Evolutionary conservation across 2,329 filamentous ascomycete genomes (phyloP).

Genomic region (Venturia carpophila): DNA sequence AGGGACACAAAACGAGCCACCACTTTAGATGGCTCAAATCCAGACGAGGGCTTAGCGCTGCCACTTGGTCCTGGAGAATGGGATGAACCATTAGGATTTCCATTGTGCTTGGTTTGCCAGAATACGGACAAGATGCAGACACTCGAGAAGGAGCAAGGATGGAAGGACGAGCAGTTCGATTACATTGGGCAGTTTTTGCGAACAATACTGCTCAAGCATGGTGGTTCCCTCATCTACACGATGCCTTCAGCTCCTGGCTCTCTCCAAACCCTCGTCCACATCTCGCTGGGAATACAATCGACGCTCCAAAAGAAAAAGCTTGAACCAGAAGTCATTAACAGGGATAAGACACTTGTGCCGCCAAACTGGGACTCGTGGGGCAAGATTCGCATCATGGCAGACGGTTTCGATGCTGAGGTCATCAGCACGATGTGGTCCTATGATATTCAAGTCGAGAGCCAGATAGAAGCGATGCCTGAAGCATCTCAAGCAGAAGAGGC

Average conservation of each 20-base stretch:
- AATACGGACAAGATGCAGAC: constrained; percentile 89
- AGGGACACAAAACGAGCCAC: constrained; percentile 58
- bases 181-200: constrained; percentile 88
- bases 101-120: constrained; percentile 90
- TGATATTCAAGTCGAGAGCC: constrained; percentile 54
- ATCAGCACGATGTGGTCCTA: constrained; percentile 79
- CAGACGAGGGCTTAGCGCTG: constrained; percentile 55
- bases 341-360: constrained; percentile 88
- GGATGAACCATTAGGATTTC: constrained; percentile 81
- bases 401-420: constrained; percentile 85
- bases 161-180: constrained; percentile 96
- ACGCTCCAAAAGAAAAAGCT: constrained; percentile 53
- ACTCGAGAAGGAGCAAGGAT: constrained; percentile 79
- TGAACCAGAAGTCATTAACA: constrained; percentile 73
- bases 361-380: constrained; percentile 99
- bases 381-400: constrained; percentile 86
- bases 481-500: constrained; percentile 20
- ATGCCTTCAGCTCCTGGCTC: constrained; percentile 49
- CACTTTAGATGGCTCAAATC: constrained; percentile 28
- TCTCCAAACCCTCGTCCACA: constrained; percentile 72
- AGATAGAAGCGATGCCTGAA: constrained; percentile 4
- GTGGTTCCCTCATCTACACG: constrained; percentile 51
- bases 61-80: constrained; percentile 85
- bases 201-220: constrained; percentile 70
- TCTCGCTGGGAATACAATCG: constrained; percentile 77